Conservation (phyloP, 371 early-diverging fungal species). For the Rhizopus microsporus region DNA sequence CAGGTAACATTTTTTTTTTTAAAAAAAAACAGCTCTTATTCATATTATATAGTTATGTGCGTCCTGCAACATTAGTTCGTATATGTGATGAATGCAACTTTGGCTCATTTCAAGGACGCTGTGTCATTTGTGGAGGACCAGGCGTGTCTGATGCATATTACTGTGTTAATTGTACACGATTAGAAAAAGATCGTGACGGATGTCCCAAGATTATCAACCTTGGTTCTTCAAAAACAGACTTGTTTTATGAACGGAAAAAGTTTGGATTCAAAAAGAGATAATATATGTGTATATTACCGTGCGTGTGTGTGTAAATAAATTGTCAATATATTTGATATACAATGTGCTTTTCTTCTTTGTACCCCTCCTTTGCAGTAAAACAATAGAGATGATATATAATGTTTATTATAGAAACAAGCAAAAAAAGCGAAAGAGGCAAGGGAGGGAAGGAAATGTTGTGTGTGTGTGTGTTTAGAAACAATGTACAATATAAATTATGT, state of each 20-base stretch:
- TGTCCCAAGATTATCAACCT: slow-evolving; percentile 96
- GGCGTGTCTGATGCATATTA: slow-evolving; percentile 97
- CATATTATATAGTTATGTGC: slow-evolving; percentile 61
- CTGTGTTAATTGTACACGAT: slow-evolving; percentile 87
- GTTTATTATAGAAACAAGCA: background rate
- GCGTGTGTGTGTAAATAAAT: slow-evolving; percentile 2
- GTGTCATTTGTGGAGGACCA: slow-evolving; percentile 90
- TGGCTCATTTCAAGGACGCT: slow-evolving; percentile 88
- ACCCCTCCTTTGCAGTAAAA: too few relatives aligned
- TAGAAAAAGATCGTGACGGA: slow-evolving; percentile 96
- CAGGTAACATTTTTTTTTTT: slow-evolving; percentile 55
- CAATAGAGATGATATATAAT: too few relatives aligned
- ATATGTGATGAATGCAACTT: slow-evolving; percentile 98
- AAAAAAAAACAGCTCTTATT: background rate
- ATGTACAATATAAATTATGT: slow-evolving; percentile 14
- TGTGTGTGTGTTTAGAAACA: background rate
- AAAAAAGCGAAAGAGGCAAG: slow-evolving; percentile 1
- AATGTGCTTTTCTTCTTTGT: background rate
- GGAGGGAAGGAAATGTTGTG: background rate
- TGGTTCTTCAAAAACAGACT: slow-evolving; percentile 82
- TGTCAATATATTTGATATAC: slow-evolving; percentile 4
- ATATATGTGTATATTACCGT: slow-evolving; percentile 8
- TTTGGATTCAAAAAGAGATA: slow-evolving; percentile 77
- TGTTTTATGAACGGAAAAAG: slow-evolving; percentile 95
- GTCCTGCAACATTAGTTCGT: slow-evolving; percentile 85